Base-by-base conservation (phyloP, 768 basidiomycete genomes). In the Phylloporus scabripes region DNA sequence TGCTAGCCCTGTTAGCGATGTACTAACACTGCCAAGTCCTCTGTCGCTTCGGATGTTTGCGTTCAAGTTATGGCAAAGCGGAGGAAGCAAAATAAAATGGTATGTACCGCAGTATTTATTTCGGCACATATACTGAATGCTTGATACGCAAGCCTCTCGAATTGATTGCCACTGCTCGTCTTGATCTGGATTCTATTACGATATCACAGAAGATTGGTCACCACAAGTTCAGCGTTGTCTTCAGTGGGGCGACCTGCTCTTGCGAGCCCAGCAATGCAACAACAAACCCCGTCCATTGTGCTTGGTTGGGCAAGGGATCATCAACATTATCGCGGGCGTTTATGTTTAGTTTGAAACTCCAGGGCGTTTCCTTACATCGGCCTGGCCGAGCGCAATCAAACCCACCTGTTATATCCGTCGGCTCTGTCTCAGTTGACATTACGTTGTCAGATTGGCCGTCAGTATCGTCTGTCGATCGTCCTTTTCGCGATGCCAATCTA, bases 371-470 rank as follows among this genome's bases (percentile, higher is more conserved):
- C 3, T 39, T 86, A 21, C 76, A 80, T 46, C 68, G 82, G 42
- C 70, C 61, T 15, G 52, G 55, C 58, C 63, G 23, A 63, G 68
- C 53, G 60, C 54, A 43, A 60, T 73, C 51, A 37, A 50, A 42
- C 28, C 31, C 36, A 52, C 58, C 53, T 8, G 29, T 68, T 41
- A n/a, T 67, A 31, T 50, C 44, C 72, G 51, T 82, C 14, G 73
- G 74, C 24, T 43, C 52, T 11, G 49, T 47, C 42, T 56, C 58
- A 11, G 40, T 58, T 20, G 61, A 67, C 5, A 46, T 75, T 14
- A 63, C 85, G 20, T 63, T 73, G 18, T 75, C 75, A 3, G 80
- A 82, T 61, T 88, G 83, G 84, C 81, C 83, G 8, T 62, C 74
- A 36, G 79, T 82, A 56, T 61, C 83, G 38, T 52, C 66, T 11